phyloP scores from a whole-genome alignment of 768 basidiomycete genomes.

The Antrodiella citrinella region DNA sequence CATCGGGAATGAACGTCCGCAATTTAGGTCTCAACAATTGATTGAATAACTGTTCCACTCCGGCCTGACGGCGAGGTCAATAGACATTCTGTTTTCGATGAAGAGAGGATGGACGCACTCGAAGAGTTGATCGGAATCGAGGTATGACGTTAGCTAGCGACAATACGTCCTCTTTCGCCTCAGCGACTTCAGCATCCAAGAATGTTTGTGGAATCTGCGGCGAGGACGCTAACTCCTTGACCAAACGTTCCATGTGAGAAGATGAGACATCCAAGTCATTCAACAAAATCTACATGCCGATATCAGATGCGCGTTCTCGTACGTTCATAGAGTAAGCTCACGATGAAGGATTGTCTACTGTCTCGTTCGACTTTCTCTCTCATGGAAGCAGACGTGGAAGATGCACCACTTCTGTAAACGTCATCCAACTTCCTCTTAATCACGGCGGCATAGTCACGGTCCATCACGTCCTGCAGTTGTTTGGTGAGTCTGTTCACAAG shows the following conservation, averaged over 20 bases:
- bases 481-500: conserved; percentile 53
- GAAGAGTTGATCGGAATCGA: conserved; percentile 65
- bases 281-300: conserved; percentile 69
- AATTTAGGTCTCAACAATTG: conserved; percentile 85
- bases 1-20: conserved; percentile 74
- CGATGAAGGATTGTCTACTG: conserved; percentile 72
- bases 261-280: conserved; percentile 94
- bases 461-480: conserved; percentile 66
- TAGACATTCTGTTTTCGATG: not conserved
- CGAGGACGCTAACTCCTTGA: conserved; percentile 53
- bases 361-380: conserved; percentile 79
- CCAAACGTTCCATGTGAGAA: conserved; percentile 79
- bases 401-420: conserved; percentile 56
- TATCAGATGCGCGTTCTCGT: no score
- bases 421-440: conserved; percentile 85
- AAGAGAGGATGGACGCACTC: conserved; percentile 38
- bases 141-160: conserved; percentile 45
- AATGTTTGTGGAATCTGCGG: conserved; percentile 61
- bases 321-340: conserved; percentile 37
- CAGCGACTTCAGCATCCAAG: conserved; percentile 43
- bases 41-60: conserved; percentile 92
- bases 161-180: conserved; percentile 39
- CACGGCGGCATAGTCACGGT: conserved; percentile 73
- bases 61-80: conserved; percentile 41
- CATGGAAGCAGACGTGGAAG: conserved; percentile 28